Evolutionary conservation across 2,329 filamentous ascomycete species (phyloP).

Genomic region (Waltergamsia citrina): DNA sequence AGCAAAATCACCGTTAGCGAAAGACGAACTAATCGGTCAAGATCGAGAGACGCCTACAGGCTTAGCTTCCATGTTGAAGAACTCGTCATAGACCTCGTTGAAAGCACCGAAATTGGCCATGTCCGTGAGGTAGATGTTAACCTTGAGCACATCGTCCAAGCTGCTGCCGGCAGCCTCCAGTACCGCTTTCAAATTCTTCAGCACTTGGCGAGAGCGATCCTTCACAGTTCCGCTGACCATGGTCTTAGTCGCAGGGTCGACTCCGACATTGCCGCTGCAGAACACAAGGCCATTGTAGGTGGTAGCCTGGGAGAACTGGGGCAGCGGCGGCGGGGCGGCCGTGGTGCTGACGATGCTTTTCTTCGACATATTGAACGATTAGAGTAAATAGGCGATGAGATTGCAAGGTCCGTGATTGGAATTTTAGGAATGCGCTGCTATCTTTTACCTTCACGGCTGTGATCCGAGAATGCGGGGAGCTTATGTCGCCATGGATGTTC

Average conservation of each 20-base stretch:
- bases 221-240: slow-evolving; percentile 47
- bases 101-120: slow-evolving; percentile 56
- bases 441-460: no score
- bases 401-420: no score
- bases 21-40: background rate
- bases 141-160: slow-evolving; percentile 54
- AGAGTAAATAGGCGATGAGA: no score
- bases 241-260: slow-evolving; percentile 41
- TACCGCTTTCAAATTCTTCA: slow-evolving; percentile 49
- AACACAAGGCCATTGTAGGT: slow-evolving; percentile 60
- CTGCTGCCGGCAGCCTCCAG: slow-evolving; percentile 51
- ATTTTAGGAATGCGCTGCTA: no score
- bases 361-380: no score
- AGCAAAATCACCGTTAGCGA: background rate
- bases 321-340: slow-evolving; percentile 19
- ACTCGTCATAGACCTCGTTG: slow-evolving; percentile 45
- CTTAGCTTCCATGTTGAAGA: slow-evolving; percentile 33
- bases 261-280: slow-evolving; percentile 54
- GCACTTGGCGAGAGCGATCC: slow-evolving; percentile 38
- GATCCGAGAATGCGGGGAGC: no score
- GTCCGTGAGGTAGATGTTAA: slow-evolving; percentile 56
- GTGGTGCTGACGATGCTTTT: slow-evolving; percentile 5
- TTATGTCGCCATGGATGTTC: no score
- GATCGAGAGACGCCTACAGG: slow-evolving; percentile 25
- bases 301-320: slow-evolving; percentile 51